These are phyloP conservation scores for Hanseniaspora clermontiae DNA, from an alignment of 805 yeast genomes.

Conservation along the genomic window DNA sequence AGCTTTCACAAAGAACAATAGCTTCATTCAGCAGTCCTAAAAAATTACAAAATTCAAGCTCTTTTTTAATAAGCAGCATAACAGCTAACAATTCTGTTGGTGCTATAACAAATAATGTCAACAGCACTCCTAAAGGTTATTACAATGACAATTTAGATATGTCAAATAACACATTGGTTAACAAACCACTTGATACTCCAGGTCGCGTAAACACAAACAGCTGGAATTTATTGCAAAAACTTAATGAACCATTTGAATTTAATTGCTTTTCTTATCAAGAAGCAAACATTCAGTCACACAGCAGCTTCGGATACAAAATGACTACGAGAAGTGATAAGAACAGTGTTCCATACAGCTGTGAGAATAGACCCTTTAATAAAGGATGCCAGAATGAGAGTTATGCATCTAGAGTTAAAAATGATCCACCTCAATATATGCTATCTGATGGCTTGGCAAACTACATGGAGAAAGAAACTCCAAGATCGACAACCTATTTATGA, in stretches of 20 bases:
- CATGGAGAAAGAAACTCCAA: not conserved
- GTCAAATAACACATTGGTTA: not conserved
- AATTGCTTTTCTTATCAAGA: not conserved
- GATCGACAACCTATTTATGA: not conserved
- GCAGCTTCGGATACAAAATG: not conserved
- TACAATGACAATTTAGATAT: not conserved
- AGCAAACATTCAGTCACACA: not conserved
- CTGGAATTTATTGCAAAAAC: not conserved
- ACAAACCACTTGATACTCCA: not conserved
- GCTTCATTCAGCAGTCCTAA: not conserved
- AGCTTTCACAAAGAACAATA: not conserved
- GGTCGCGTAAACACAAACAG: not conserved
- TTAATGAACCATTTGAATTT: not conserved
- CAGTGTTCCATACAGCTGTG: not conserved
- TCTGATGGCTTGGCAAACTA: not conserved
- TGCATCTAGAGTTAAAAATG: not conserved
- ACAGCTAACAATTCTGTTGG: not conserved
- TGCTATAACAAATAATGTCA: not conserved
- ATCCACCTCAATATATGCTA: not conserved
- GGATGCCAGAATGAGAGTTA: not conserved
- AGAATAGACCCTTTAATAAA: not conserved
- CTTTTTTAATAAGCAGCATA: not conserved
- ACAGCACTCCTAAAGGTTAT: not conserved
- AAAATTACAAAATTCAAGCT: too few species aligned
- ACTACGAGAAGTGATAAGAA: not conserved